Percentiles rank a stretch among this genome's conserved stretches.
Conservation (phyloP, 1,139 yeast genomes). For the Groenewaldozyma auringiensis region DNA sequence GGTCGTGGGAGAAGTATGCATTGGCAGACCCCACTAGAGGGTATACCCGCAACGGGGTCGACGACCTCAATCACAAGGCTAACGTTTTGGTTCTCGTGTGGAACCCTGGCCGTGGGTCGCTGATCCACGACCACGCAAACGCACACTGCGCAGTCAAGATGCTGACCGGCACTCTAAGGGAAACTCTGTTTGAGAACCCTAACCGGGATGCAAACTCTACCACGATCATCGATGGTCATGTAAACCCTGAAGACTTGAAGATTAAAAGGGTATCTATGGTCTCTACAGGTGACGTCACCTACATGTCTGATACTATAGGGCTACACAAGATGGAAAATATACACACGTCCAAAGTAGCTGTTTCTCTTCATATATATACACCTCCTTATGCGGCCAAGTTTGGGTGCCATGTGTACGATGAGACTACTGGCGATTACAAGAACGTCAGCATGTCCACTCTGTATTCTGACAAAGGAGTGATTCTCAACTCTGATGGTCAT, state of each 20-base stretch:
- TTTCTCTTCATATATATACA: slow-evolving; percentile 65
- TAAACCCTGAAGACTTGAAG: slow-evolving; percentile 15
- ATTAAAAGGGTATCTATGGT: slow-evolving; percentile 32
- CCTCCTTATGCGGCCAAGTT: slow-evolving; percentile 67
- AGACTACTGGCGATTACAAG: slow-evolving; percentile 43
- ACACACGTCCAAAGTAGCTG: slow-evolving; percentile 41
- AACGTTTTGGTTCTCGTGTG: slow-evolving; percentile 62
- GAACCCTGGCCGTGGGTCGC: slow-evolving; percentile 61
- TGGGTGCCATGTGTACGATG: slow-evolving; percentile 59
- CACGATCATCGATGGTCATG: slow-evolving; percentile 1
- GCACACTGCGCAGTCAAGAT: slow-evolving; percentile 58
- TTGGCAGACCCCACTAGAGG: slow-evolving; percentile 44
- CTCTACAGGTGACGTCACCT: slow-evolving; percentile 47
- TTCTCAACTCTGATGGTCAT: neutral
- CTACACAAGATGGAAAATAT: slow-evolving; percentile 59
- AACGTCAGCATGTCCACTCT: slow-evolving; percentile 56
- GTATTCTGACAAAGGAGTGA: slow-evolving; percentile 55
- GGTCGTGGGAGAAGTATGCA: slow-evolving; percentile 50
- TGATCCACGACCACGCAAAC: slow-evolving; percentile 70
- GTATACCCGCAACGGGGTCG: slow-evolving; percentile 51
- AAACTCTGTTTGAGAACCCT: slow-evolving; percentile 53
- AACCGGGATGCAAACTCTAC: slow-evolving; percentile 18
- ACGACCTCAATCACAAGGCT: slow-evolving; percentile 60
- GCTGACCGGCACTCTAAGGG: slow-evolving; percentile 52
- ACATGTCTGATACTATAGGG: slow-evolving; percentile 61